Base-by-base conservation (phyloP, 768 basidiomycete genomes). In the Tylopilus sp. region DNA sequence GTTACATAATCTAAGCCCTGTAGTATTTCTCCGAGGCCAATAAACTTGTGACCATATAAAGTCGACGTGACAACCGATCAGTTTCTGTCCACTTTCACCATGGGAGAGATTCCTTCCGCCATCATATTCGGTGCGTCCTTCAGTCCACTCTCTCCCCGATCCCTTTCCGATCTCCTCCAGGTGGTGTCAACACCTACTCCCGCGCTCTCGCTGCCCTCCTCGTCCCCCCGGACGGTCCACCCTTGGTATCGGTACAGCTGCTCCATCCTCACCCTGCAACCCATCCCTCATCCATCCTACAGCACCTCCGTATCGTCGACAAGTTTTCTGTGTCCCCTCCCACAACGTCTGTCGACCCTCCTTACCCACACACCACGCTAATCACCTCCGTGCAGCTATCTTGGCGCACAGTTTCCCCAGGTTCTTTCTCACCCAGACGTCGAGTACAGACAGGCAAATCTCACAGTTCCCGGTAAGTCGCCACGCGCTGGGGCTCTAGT, bases 381-480 rank as follows among this genome's bases (percentile, higher is more conserved):
- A 39, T 35, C 44, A 17, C 51, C 43, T 51, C 22, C 31, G 44
- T 42, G 10, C 57, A 92, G 90, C 28, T 93, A 91, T 67, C 77
- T 92, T 58, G 88, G 90, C 12, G 72, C 81, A 15, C 81, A 86
- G 57, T 92, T 94, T 61, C 79, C 83, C 39, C 72, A 83, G 51
- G 70, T 88, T 25, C 74, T 93, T n/a, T 69, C 76, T 48, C 83
- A 82, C 48, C 77, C 83, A 9, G 70, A 79, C 50, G 85, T 92
- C 18, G 86, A 91, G 68, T 94, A 94, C 62, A 79, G 78, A 43
- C 91, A 94, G 65, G 83, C 79, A 25, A 94, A 94, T 65, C 70
- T 94, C 50, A 90, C 86, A 26, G 77, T 88, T 44, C 69, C 84
- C 26, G 64, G 90, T 90, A 63, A 51, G 85, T 71, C 28, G 13